phyloP scores from a whole-genome alignment of 2,329 filamentous ascomycete genomes.

The Microcyclosporella mali region DNA sequence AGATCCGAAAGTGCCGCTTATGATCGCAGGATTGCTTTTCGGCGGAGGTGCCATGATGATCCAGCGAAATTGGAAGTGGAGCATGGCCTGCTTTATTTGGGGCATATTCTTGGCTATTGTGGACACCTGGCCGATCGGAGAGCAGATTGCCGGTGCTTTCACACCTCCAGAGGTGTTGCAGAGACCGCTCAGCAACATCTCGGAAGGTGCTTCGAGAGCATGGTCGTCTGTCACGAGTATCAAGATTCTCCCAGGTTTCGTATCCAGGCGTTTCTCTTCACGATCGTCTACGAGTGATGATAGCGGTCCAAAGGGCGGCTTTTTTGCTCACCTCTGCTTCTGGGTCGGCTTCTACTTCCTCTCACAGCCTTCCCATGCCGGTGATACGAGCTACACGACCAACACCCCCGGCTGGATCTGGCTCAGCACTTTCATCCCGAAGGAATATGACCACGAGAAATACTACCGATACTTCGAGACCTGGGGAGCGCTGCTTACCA shows the following conservation, averaged over 20 bases:
- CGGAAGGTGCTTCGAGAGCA: background rate
- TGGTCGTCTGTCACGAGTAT: background rate
- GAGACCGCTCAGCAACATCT: background rate
- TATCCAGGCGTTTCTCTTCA: conserved; percentile 2
- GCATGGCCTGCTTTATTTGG: conserved; percentile 13
- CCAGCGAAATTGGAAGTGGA: conserved; percentile 13
- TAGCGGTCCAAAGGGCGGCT: background rate
- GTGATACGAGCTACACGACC: conserved; percentile 31
- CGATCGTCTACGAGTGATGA: background rate
- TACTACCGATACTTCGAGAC: conserved; percentile 52
- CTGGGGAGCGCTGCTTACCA: conserved; percentile 48
- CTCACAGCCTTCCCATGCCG: conserved; percentile 14
- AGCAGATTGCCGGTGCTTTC: background rate
- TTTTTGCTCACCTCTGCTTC: conserved; percentile 7
- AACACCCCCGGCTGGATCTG: conserved; percentile 54
- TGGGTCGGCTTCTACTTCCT: conserved; percentile 13
- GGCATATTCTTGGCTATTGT: conserved; percentile 15
- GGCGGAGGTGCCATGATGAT: conserved; percentile 4
- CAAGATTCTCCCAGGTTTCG: background rate
- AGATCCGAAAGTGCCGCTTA: conserved; percentile 2
- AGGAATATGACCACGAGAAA: conserved; percentile 17
- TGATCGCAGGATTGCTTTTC: conserved; percentile 6
- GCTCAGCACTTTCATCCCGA: conserved; percentile 42
- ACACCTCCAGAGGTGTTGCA: background rate
- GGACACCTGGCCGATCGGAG: conserved; percentile 2